Conservation (phyloP, 352 stramenopile species). For the Phytophthora kernoviae region DNA sequence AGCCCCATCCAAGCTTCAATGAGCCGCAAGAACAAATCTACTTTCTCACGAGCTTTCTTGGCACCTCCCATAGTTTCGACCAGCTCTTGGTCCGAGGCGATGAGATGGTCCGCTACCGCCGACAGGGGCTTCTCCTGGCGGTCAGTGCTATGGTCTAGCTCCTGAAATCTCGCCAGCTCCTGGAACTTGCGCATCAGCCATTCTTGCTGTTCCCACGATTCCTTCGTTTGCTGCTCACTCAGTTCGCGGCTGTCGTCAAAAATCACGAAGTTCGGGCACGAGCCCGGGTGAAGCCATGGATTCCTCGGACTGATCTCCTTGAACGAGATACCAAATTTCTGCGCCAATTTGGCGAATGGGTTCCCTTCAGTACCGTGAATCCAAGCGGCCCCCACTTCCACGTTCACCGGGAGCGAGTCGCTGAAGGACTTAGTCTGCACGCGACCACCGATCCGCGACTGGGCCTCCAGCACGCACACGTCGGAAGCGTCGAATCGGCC, state of each 20-base stretch:
- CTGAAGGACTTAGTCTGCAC: constrained; percentile 63
- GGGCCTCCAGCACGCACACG: constrained; percentile 55
- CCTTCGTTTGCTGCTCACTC: constrained; percentile 36
- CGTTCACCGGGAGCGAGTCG: constrained; percentile 39
- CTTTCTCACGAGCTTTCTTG: constrained; percentile 13
- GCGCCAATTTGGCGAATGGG: constrained; percentile 44
- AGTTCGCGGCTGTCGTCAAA: constrained; percentile 37
- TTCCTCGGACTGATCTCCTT: constrained; percentile 66
- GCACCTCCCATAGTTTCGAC: constrained; percentile 26
- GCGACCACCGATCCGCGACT: constrained; percentile 54
- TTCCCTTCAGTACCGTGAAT: constrained; percentile 60
- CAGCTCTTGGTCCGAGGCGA: constrained; percentile 29
- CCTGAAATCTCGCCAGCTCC: constrained; percentile 27
- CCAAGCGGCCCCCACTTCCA: constrained; percentile 68
- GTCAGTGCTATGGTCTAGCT: constrained; percentile 6
- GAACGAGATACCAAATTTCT: constrained; percentile 47
- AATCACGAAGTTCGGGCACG: constrained; percentile 54
- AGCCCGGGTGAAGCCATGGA: constrained; percentile 62
- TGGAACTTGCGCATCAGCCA: constrained; percentile 52
- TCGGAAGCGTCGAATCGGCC: constrained; percentile 35
- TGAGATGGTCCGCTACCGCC: constrained; percentile 42
- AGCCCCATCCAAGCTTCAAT: constrained; percentile 66
- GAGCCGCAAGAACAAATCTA: constrained; percentile 34
- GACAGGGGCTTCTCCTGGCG: constrained; percentile 34
- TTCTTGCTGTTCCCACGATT: constrained; percentile 53